Percentiles rank a stretch among this genome's conserved stretches.
Conservation (phyloP, 2,329 filamentous ascomycete species). For the Ceratocystiopsis sp. region DNA sequence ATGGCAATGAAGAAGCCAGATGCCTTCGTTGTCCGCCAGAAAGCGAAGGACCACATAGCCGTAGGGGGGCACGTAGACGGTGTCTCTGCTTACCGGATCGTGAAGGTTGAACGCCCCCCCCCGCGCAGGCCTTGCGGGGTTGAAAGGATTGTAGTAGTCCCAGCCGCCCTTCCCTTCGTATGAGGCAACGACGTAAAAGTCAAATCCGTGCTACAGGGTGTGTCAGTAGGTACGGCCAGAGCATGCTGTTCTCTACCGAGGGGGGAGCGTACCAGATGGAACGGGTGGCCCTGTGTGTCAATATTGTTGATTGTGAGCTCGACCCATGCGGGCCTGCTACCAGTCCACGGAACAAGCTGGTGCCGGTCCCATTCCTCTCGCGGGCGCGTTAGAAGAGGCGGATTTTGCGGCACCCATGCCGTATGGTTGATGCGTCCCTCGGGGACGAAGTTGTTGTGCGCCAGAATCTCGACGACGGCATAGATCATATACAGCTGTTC, state of each 20-base stretch:
- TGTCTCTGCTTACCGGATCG: conserved; percentile 12
- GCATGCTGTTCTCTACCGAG: not conserved
- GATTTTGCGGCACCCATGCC: conserved; percentile 9
- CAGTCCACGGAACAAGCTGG: conserved; percentile 13
- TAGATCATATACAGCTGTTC: conserved; percentile 9
- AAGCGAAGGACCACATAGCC: conserved; percentile 11
- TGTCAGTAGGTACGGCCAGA: not conserved
- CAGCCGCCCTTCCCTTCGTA: conserved; percentile 11
- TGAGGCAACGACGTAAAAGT: conserved; percentile 11
- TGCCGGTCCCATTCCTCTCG: conserved; percentile 10
- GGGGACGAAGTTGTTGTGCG: conserved; percentile 9
- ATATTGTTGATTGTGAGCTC: conserved; percentile 14
- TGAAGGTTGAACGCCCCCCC: conserved; percentile 9
- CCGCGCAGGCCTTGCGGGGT: conserved; percentile 6
- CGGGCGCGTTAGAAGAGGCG: conserved; percentile 8
- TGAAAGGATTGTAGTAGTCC: conserved; percentile 14
- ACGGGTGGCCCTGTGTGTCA: conserved; percentile 12
- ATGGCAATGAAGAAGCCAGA: conserved; percentile 13
- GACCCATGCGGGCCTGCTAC: conserved; percentile 9
- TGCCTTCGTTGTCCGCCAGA: conserved; percentile 10
- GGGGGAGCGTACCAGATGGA: conserved; percentile 9
- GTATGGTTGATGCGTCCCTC: conserved; percentile 12
- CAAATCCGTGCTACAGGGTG: conserved; percentile 10
- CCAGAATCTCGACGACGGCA: conserved; percentile 9
- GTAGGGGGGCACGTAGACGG: conserved; percentile 10